Percentiles rank a stretch among this genome's conserved stretches.
phyloP scores from a whole-genome alignment of 169 alveolate genomes.

The Plasmodium reichenowi region DNA sequence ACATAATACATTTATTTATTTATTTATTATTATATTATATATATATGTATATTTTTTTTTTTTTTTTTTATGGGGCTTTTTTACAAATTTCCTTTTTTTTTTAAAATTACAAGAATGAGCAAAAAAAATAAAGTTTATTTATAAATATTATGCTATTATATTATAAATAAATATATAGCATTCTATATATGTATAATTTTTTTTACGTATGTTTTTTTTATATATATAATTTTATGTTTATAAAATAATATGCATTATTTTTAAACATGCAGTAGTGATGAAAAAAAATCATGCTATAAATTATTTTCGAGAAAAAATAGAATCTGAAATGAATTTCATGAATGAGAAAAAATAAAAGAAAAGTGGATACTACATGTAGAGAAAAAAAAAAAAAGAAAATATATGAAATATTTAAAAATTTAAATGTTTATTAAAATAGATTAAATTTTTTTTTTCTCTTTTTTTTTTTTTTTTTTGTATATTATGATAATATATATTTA shows the following conservation, averaged over 20 bases:
- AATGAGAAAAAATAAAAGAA: slow-evolving; percentile 17
- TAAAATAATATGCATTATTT: slow-evolving; percentile 15
- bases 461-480: too few species aligned
- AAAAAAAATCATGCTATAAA: slow-evolving; percentile 17
- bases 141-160: slow-evolving; percentile 1
- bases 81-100: not conserved
- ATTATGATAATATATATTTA: slow-evolving; percentile 6
- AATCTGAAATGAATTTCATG: not conserved
- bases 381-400: slow-evolving; percentile 33
- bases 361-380: slow-evolving; percentile 25
- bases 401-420: not conserved
- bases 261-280: slow-evolving; percentile 38
- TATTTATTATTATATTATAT: too few species aligned
- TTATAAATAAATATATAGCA: slow-evolving; percentile 3
- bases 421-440: too few species aligned
- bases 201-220: slow-evolving; percentile 4
- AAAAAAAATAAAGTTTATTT: slow-evolving; percentile 8
- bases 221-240: slow-evolving; percentile 8
- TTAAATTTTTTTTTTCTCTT: too few species aligned
- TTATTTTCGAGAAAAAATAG: slow-evolving; percentile 35
- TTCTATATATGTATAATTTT: slow-evolving; percentile 25
- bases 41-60: too few species aligned
- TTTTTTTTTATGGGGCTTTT: too few species aligned
- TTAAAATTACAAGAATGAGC: not conserved
- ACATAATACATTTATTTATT: too few species aligned